Evolutionary conservation across 208 protist species (phyloP), one percentile per base, ranked within the genome.

Genomic region (Trypanosoma cruzi): DNA sequence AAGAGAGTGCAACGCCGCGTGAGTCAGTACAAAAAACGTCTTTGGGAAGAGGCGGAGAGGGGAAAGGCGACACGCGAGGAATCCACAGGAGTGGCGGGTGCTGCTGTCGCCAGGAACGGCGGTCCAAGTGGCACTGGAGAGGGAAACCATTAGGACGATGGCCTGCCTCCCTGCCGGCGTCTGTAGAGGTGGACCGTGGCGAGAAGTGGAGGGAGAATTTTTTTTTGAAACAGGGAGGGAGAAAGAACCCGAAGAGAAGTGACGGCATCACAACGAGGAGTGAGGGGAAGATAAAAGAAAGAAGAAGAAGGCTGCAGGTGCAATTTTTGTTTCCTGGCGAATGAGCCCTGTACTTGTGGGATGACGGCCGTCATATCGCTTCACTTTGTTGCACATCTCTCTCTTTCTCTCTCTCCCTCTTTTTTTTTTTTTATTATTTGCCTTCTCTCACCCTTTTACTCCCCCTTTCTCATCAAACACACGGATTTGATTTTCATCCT

Each of bases 1-100:
- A 68, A 64, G 49, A 48, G 10, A 6, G 80, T 78, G 3, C 75
- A 73, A 22, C 42, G 58, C n/a, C 70, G 80, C 18, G 60, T 73
- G 10, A 64, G 44, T n/a, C 73, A 62, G 10, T 84, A 84, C 54
- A 68, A 52, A 18, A 40, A 50, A 34, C 62, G 24, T 16, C 37
- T 71, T 26, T 56, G 54, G 48, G 68, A 66, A 22, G 42, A 50
- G 24, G 36, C 4, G 16, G 57, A 59, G 28, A 48, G 64, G 52
- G 49, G 36, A 63, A 55, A 28, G 48, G 54, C 54, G 67, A n/a
- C 58, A n/a, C 56, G 64, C 14, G 55, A 54, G 13, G 36, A 34
- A 50, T 40, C 31, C 6, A 32, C 57, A 52, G 36, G 18, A 2
- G 26, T 32, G 13, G 55, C 55, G 5, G 32, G 29, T 14, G 55